These are phyloP conservation scores for Peniophora sp. DNA, from an alignment of 1,284 basidiomycete genomes.

Conservation along the genomic window DNA sequence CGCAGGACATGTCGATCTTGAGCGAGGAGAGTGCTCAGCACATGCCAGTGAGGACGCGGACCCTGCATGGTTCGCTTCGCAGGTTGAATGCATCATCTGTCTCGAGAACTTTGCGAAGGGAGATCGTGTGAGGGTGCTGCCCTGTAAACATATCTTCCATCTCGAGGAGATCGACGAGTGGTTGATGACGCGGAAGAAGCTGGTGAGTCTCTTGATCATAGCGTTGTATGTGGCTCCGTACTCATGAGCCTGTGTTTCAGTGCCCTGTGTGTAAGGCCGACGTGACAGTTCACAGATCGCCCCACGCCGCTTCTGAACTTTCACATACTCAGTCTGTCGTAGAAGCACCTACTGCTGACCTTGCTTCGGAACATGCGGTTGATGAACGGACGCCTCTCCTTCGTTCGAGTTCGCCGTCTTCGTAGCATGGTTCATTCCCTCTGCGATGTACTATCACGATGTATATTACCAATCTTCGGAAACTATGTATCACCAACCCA, in stretches of 20 bases:
- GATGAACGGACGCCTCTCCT: constrained; percentile 31
- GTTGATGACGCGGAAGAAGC: constrained; percentile 83
- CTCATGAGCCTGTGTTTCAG: constrained; percentile 28
- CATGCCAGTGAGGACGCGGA: constrained; percentile 14
- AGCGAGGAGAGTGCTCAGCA: constrained; percentile 16
- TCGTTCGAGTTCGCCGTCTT: too few species aligned
- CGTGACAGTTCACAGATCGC: constrained; percentile 56
- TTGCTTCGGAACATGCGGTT: constrained; percentile 12
- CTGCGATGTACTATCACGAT: too few species aligned
- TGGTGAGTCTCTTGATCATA: constrained; percentile 43
- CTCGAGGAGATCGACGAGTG: constrained; percentile 83
- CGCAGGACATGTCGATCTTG: constrained; percentile 22
- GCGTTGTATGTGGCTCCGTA: neutral
- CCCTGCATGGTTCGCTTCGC: constrained; percentile 67
- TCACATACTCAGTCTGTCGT: neutral
- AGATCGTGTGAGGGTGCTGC: constrained; percentile 81
- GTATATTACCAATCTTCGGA: too few species aligned
- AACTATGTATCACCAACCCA: too few species aligned
- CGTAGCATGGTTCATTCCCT: too few species aligned
- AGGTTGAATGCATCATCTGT: constrained; percentile 85
- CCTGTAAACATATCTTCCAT: constrained; percentile 87
- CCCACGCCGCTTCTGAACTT: constrained; percentile 4
- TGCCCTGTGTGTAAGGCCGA: constrained; percentile 87
- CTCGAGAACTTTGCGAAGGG: constrained; percentile 78
- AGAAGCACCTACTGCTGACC: constrained; percentile 7